Evolutionary conservation across 495 filamentous ascomycete species (phyloP), one percentile per base, ranked within the genome.

Genomic region (Penicillium antarcticum): DNA sequence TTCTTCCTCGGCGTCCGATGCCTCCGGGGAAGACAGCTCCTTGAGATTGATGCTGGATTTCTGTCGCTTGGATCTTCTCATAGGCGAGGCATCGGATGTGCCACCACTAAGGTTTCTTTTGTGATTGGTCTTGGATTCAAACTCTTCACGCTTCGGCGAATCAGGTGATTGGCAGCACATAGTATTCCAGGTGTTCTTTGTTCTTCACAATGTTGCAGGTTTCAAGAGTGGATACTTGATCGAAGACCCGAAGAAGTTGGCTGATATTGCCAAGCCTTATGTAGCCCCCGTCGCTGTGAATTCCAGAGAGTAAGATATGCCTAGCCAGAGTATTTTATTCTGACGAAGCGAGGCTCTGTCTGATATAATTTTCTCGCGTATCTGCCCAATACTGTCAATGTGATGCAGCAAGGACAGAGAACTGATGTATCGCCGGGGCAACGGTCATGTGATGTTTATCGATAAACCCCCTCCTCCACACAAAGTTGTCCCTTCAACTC

Each of bases 371-470:
- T 4, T 29, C 7, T 29, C 5, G 26, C 5, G 26, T 29, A 29
- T 29, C 26, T 29, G 26, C 8, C 21, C 14, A 32, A 35, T 31
- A n/a, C 32, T 52, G 21, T 24, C 17, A 45, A 29, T 29, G 7
- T 29, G 26, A 29, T 29, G 5, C 26, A 29, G 26, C 26, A 29
- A 29, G 26, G 26, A 4, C 19, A 34, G 31, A 33, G 12, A 66
- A 68, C 63, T 67, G 71, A 69, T 52, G 42, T 16, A 54, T 76
- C 55, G 45, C 67, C 62, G 29, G 52, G 61, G 64, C 63, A 75
- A 76, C 73, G 12, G 31, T 51, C 42, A 55, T 58, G 52, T 52
- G 63, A 51, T 74, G 70, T 74, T 74, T 72, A 73, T 73, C 70
- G 71, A 75, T 72, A 72, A 69, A 63, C 65, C 46, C 41, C 41